phyloP scores from a whole-genome alignment of 192 early-diverging fungal species.

The Dimargaris verticillata region DNA sequence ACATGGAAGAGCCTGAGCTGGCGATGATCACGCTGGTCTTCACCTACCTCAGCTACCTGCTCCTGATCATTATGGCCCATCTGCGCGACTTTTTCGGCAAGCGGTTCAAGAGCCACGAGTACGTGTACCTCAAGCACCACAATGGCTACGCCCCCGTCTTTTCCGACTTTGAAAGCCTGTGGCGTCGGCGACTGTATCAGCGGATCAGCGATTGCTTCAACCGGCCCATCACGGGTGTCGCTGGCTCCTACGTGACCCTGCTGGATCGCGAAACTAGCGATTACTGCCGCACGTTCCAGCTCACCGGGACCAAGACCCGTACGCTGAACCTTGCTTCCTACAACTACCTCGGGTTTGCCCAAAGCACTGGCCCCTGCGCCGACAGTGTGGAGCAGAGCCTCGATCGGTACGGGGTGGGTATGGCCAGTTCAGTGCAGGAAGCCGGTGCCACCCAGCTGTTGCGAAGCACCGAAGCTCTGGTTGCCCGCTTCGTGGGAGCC shows the following conservation, averaged over 20 bases:
- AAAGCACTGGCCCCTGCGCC: slow-evolving; percentile 80
- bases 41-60: slow-evolving; percentile 87
- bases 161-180: slow-evolving; percentile 94
- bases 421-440: slow-evolving; percentile 51
- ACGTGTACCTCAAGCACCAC: slow-evolving; percentile 49
- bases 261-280: slow-evolving; percentile 75
- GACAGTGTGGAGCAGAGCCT: slow-evolving; percentile 76
- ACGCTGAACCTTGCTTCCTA: slow-evolving; percentile 89
- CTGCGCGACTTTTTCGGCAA: slow-evolving; percentile 82
- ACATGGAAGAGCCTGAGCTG: slow-evolving; percentile 37
- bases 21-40: slow-evolving; percentile 74
- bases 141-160: slow-evolving; percentile 83
- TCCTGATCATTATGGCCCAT: slow-evolving; percentile 87
- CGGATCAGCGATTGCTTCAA: slow-evolving; percentile 89
- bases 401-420: slow-evolving; percentile 49
- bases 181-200: slow-evolving; percentile 71
- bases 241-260: slow-evolving; percentile 69
- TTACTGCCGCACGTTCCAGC: slow-evolving; percentile 67
- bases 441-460: slow-evolving; percentile 54
- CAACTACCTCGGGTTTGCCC: slow-evolving; percentile 96
- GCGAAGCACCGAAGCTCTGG: slow-evolving; percentile 61
- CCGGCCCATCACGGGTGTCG: slow-evolving; percentile 83
- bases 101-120: slow-evolving; percentile 52
- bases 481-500: slow-evolving; percentile 79
- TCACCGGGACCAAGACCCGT: slow-evolving; percentile 64